These are phyloP conservation scores for Sophora flavescens DNA, from an alignment of 306 rosid genomes.

Conservation along the genomic window DNA sequence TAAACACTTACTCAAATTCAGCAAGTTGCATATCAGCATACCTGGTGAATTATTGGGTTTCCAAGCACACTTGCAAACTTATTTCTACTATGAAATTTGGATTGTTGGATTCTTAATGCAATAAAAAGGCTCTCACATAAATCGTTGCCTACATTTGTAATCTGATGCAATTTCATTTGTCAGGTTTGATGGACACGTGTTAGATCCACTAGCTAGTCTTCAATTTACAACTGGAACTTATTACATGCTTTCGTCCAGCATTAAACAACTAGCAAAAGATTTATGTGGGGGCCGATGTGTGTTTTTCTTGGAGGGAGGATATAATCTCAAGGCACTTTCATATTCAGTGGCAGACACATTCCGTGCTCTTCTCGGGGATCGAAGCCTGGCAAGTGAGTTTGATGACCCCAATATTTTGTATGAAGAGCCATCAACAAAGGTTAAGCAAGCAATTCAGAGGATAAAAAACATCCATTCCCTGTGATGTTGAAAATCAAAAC, in stretches of 20 bases:
- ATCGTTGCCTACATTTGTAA: slow-evolving; percentile 3
- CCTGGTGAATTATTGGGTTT: slow-evolving; percentile 10
- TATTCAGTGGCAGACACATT: slow-evolving; percentile 82
- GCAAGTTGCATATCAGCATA: slow-evolving; percentile 21
- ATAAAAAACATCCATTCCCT: slow-evolving; percentile 67
- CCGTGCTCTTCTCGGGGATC: slow-evolving; percentile 85
- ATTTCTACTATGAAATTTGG: slow-evolving; percentile 36
- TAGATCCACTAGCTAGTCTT: slow-evolving; percentile 85
- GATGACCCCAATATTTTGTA: slow-evolving; percentile 80
- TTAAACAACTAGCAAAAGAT: slow-evolving; percentile 79
- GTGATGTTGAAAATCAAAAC: slow-evolving; percentile 47
- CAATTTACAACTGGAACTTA: slow-evolving; percentile 92
- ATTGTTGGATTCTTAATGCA: slow-evolving; percentile 15
- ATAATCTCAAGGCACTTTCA: slow-evolving; percentile 84
- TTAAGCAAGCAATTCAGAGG: slow-evolving; percentile 71
- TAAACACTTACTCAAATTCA: neutral
- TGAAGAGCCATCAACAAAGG: slow-evolving; percentile 79
- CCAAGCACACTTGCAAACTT: neutral
- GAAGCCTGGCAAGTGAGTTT: slow-evolving; percentile 76
- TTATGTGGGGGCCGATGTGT: slow-evolving; percentile 77
- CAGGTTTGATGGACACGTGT: slow-evolving; percentile 90
- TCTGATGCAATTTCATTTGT: slow-evolving; percentile 34
- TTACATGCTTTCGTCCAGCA: slow-evolving; percentile 82
- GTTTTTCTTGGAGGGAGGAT: slow-evolving; percentile 95
- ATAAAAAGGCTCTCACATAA: neutral